A percentile compares a stretch with the other conserved stretches of the same genome.
Conservation (phyloP, 73 alveolate genomes). For the Stentor roeselii region DNA sequence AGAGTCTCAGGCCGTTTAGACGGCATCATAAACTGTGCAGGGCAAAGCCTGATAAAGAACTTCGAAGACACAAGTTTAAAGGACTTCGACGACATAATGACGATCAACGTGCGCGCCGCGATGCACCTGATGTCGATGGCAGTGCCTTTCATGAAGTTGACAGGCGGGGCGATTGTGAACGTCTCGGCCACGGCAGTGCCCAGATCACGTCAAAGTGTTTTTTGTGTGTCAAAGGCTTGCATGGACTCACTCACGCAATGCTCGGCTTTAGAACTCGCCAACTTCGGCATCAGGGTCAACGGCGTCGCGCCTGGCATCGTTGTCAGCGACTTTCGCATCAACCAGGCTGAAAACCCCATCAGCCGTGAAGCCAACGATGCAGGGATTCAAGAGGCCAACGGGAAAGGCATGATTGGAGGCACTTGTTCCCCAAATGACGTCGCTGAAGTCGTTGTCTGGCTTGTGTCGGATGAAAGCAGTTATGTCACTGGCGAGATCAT, state of each 20-base stretch:
- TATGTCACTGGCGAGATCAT: conserved; percentile 88
- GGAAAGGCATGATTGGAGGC: conserved; percentile 39
- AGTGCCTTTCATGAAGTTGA: conserved; percentile 79
- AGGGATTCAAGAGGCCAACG: conserved; percentile 46
- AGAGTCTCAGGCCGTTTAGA: conserved; percentile 67
- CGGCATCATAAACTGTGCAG: conserved; percentile 71
- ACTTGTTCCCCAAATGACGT: conserved; percentile 56
- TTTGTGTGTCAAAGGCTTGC: conserved; percentile 71
- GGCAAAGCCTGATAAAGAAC: conserved; percentile 43
- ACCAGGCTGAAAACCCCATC: conserved; percentile 24
- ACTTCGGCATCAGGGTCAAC: conserved; percentile 73
- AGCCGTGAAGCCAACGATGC: conserved; percentile 42
- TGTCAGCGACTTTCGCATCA: conserved; percentile 29
- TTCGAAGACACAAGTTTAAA: conserved; percentile 64
- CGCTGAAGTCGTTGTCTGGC: conserved; percentile 69
- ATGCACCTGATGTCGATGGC: conserved; percentile 77
- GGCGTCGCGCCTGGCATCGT: conserved; percentile 85
- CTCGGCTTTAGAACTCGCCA: conserved; percentile 84
- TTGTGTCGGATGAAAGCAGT: conserved; percentile 68
- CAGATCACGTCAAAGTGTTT: conserved; percentile 57
- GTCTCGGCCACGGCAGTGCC: conserved; percentile 86
- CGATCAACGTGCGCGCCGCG: conserved; percentile 76
- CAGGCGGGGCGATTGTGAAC: conserved; percentile 77
- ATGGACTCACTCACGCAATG: conserved; percentile 70
- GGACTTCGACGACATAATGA: conserved; percentile 77